Evolutionary conservation across 2,329 filamentous ascomycete species (phyloP).

Genomic region (Pestalotiopsis sp.): DNA sequence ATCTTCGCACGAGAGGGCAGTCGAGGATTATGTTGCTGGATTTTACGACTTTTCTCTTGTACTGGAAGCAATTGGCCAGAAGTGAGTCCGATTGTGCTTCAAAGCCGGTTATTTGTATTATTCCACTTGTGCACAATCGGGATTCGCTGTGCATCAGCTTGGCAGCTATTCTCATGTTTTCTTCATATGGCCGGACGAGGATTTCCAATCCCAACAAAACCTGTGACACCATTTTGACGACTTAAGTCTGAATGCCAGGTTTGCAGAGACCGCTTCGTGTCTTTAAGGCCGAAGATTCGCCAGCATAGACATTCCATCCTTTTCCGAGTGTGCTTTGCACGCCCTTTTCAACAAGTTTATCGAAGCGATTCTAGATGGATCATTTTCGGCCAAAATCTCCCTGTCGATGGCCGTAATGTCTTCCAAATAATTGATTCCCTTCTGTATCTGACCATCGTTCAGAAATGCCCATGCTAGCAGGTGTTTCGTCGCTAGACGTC

Average conservation of each 20-base stretch:
- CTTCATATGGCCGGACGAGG: no score
- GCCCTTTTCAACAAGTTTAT: not conserved
- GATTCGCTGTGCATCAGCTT: no score
- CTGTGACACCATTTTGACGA: no score
- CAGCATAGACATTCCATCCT: not conserved
- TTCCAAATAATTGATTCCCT: not conserved
- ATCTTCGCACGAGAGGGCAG: not conserved
- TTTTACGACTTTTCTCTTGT: conserved; percentile 5
- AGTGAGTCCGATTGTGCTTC: no score
- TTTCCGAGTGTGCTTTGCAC: not conserved
- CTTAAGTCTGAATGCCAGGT: no score
- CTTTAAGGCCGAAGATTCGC: no score
- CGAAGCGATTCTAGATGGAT: not conserved
- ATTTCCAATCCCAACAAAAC: no score
- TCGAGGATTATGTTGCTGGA: not conserved
- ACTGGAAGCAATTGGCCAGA: not conserved
- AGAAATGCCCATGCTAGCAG: not conserved
- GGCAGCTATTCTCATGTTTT: no score
- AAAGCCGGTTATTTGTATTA: not conserved
- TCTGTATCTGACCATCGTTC: not conserved
- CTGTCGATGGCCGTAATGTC: not conserved
- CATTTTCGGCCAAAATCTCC: not conserved
- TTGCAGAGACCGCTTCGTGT: no score
- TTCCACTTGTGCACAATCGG: not conserved
- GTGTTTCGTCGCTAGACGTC: not conserved